Evolutionary conservation across 768 basidiomycete species (phyloP).

Genomic region (Russula vinacea): DNA sequence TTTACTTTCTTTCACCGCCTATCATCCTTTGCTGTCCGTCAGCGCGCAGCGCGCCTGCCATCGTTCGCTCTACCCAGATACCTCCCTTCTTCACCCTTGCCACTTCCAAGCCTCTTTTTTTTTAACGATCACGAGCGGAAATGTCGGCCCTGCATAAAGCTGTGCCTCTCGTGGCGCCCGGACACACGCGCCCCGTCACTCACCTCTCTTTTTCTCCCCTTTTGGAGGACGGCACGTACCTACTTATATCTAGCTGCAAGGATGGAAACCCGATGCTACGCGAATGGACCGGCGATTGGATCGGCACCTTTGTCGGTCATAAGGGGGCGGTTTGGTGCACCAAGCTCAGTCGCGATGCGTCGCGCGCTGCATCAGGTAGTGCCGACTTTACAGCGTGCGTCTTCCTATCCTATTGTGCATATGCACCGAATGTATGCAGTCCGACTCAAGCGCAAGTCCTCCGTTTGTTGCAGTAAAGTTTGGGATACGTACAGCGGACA

Average conservation of each 20-base stretch:
- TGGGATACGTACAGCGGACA: constrained; percentile 93
- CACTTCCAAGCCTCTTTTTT: constrained; percentile 12
- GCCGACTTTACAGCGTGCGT: constrained; percentile 97
- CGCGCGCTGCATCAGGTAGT: constrained; percentile 86
- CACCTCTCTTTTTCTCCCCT: constrained; percentile 90
- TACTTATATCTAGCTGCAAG: constrained; percentile 96
- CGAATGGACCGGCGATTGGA: constrained; percentile 99
- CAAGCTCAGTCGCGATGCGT: constrained; percentile 82
- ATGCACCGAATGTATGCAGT: constrained; percentile 19
- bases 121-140: constrained; percentile 5
- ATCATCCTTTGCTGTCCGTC: constrained; percentile 21
- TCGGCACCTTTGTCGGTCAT: constrained; percentile 86
- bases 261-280: constrained; percentile 98
- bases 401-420: not conserved
- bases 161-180: constrained; percentile 78
- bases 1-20: not conserved
- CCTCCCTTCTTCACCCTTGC: constrained; percentile 17
- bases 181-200: constrained; percentile 84
- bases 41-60: constrained; percentile 38
- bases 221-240: constrained; percentile 79
- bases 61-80: constrained; percentile 19
- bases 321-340: constrained; percentile 98
- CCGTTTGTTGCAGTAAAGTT: constrained; percentile 63
- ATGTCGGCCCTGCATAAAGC: constrained; percentile 44
- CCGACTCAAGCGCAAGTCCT: constrained; percentile 1